Conservation (phyloP, 441 rosid species). For the Rhodomyrtus psidioides region DNA sequence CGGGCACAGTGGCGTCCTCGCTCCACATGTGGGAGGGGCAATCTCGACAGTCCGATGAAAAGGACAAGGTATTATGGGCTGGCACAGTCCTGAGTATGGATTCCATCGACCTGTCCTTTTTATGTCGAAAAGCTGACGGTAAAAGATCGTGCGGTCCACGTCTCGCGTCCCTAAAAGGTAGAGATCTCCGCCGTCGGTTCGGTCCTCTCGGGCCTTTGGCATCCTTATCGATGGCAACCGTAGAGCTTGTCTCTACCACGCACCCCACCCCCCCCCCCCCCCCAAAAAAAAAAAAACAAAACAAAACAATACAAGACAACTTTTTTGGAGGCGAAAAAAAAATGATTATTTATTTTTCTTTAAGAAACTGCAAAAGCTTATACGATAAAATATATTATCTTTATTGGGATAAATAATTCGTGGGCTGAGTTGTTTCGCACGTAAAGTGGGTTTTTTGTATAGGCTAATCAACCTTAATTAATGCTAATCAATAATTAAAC, state of each 20-base stretch:
- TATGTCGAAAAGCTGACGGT: slow-evolving; percentile 30
- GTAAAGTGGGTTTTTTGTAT: slow-evolving; percentile 25
- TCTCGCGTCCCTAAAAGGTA: not conserved
- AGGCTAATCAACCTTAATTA: slow-evolving; percentile 8
- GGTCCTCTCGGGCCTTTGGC: not conserved
- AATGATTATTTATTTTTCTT: not conserved
- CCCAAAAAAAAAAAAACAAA: too few relatives aligned
- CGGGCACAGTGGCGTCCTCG: not conserved
- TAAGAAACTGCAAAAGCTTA: not conserved
- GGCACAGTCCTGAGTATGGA: slow-evolving; percentile 44
- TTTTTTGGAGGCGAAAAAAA: not conserved
- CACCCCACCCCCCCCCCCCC: too few relatives aligned
- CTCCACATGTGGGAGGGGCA: slow-evolving; percentile 15
- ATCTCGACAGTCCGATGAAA: slow-evolving; percentile 19
- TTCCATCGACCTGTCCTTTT: slow-evolving; percentile 44
- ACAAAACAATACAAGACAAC: too few relatives aligned
- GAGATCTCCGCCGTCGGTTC: slow-evolving; percentile 19
- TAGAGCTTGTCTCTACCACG: slow-evolving; percentile 6
- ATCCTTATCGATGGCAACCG: slow-evolving; percentile 14
- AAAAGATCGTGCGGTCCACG: slow-evolving; percentile 12
- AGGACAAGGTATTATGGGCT: slow-evolving; percentile 41
- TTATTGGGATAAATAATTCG: not conserved
- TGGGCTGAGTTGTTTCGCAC: slow-evolving; percentile 58
- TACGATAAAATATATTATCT: not conserved
- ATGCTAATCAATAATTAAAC: not conserved